These are phyloP conservation scores for Clathrospora elynae DNA, from an alignment of 2,329 filamentous ascomycete genomes.

Conservation along the genomic window DNA sequence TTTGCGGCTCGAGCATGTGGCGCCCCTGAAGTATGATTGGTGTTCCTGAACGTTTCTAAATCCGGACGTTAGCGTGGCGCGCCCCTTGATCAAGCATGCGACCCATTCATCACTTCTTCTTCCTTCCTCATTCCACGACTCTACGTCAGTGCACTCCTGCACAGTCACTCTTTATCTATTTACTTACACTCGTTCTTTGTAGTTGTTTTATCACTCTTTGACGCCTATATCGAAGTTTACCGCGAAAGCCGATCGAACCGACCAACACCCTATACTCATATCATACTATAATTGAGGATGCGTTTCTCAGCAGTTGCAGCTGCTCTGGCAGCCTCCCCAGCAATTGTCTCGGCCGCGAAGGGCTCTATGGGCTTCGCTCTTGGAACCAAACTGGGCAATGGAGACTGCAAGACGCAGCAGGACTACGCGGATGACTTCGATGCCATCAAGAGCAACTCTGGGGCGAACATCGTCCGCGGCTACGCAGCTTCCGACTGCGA, in stretches of 20 bases:
- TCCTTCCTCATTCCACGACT: conserved; percentile 17
- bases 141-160: conserved; percentile 26
- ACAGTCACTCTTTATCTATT: conserved; percentile 34
- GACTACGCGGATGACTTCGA: conserved; percentile 72
- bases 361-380: conserved; percentile 69
- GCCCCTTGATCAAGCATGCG: conserved; percentile 22
- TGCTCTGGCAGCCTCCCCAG: conserved; percentile 49
- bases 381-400: conserved; percentile 65
- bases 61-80: conserved; percentile 27
- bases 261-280: background rate
- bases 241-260: background rate
- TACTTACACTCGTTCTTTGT: conserved; percentile 24
- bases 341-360: conserved; percentile 55
- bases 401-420: conserved; percentile 63
- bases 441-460: conserved; percentile 59
- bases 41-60: conserved; percentile 22
- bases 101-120: conserved; percentile 16
- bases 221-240: background rate
- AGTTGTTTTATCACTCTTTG: conserved; percentile 17
- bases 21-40: conserved; percentile 17
- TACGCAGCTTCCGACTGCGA: conserved; percentile 72
- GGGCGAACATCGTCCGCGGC: conserved; percentile 64
- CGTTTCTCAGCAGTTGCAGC: conserved; percentile 43
- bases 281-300: conserved; percentile 31
- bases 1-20: conserved; percentile 9